Percentiles rank a stretch among this genome's conserved stretches.
phyloP scores from a whole-genome alignment of 2,329 filamentous ascomycete species.

The Neopestalotiopsis sp. region DNA sequence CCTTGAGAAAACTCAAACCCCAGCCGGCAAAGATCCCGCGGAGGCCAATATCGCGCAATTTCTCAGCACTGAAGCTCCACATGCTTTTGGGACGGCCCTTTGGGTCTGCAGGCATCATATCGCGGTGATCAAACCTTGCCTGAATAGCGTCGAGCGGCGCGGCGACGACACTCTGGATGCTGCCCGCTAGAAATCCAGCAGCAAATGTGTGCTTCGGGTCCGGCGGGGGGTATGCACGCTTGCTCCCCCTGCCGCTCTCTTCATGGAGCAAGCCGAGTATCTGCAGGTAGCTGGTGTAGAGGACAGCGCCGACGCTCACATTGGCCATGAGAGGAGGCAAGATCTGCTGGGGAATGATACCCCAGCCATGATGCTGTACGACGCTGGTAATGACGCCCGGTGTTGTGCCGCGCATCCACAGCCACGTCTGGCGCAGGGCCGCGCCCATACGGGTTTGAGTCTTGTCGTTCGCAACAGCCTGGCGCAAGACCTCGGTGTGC shows the following conservation, averaged over 20 bases:
- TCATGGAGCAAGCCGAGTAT: conserved; percentile 70
- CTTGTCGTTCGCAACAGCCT: conserved; percentile 42
- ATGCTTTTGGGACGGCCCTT: conserved; percentile 62
- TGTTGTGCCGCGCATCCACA: conserved; percentile 67
- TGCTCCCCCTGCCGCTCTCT: conserved; percentile 62
- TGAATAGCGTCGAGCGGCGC: conserved; percentile 80
- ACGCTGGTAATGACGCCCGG: conserved; percentile 73
- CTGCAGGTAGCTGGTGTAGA: conserved; percentile 79
- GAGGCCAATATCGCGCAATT: conserved; percentile 73
- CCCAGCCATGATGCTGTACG: conserved; percentile 73
- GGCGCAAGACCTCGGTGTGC: conserved; percentile 44
- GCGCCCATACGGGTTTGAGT: conserved; percentile 39
- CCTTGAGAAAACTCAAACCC: conserved; percentile 71
- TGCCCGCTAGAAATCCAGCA: conserved; percentile 73
- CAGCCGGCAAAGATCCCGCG: conserved; percentile 78
- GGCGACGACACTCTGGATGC: conserved; percentile 72
- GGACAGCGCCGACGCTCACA: conserved; percentile 73
- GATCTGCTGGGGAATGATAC: conserved; percentile 77
- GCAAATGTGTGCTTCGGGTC: conserved; percentile 67
- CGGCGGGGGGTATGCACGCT: conserved; percentile 74
- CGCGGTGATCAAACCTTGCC: conserved; percentile 69
- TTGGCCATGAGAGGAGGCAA: conserved; percentile 78
- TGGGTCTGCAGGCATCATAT: conserved; percentile 49
- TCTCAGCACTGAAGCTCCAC: conserved; percentile 73
- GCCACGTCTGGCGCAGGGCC: conserved; percentile 47